Conservation (phyloP, 306 rosid species). For the Prunus padus region DNA sequence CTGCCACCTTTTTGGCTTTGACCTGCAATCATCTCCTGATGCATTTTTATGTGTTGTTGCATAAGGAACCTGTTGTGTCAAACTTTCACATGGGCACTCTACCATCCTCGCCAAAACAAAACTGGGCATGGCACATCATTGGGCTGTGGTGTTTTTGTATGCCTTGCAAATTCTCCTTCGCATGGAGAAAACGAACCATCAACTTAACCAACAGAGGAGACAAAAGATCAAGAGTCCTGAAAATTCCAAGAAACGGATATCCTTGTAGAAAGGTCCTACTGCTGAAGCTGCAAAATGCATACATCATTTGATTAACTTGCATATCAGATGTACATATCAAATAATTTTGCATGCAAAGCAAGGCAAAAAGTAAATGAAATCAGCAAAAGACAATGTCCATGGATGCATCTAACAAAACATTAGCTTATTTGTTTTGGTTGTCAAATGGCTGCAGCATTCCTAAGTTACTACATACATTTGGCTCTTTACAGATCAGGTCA, state of each 20-base stretch:
- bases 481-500: not conserved
- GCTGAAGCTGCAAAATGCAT: slow-evolving; percentile 54
- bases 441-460: not conserved
- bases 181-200: slow-evolving; percentile 21
- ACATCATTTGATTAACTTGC: not conserved
- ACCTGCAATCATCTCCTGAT: slow-evolving; percentile 44
- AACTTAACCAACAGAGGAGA: slow-evolving; percentile 31
- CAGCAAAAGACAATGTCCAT: not conserved
- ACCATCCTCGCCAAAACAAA: too few species aligned
- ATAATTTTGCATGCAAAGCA: not conserved
- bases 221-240: slow-evolving; percentile 25
- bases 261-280: slow-evolving; percentile 27
- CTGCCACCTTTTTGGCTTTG: slow-evolving; percentile 45
- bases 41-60: slow-evolving; percentile 20
- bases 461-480: not conserved
- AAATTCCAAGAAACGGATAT: slow-evolving; percentile 38
- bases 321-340: not conserved
- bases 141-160: slow-evolving; percentile 14
- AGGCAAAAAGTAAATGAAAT: not conserved
- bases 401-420: not conserved
- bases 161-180: not conserved
- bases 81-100: too few species aligned
- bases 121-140: too few species aligned
- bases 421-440: not conserved
- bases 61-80: too few species aligned